Evolutionary conservation across 306 rosid species (phyloP), one percentile per base, ranked within the genome.

Genomic region (Argentina anserina): DNA sequence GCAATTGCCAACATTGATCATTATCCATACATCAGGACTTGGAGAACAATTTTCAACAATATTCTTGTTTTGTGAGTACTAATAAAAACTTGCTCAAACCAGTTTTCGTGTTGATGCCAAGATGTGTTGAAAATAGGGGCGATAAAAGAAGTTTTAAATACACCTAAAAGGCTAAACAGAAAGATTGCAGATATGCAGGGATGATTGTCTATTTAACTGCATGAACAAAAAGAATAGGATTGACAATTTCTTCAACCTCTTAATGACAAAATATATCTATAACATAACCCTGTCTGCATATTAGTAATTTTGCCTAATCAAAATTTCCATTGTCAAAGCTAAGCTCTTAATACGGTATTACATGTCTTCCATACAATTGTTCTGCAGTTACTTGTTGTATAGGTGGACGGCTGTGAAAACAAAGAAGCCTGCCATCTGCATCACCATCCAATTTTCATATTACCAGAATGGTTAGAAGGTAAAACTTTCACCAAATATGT

Each of bases 341-440:
- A 13, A 70, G 74, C 80, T 83, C 74, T 77, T 39, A 64, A 18
- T 26, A 73, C 29, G 1, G 53, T 47, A 70, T 34, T 41, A 80
- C 67, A 81, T 14, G 10, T 50, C 65, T 23, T 14, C 65, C 69
- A 71, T 65, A 69, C 23, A 34, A 52, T 56, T 67, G 75, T 73
- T 79, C 76, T 53, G 71, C 56, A 83, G 64, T 84, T 91, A 91
- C 90, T 93, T 93, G 86, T 34, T 76, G 90, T 93, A 93, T 6
- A 93, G 84, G 82, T 93, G 96, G 70, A 93, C 90, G 13, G 34
- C 86, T 3, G 96, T 84, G 87, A 93, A 89, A 73, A 91, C 3
- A 73, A 91, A 86, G 91, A 93, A 93, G 29, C 98, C 98, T 12
- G 87, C 78, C 98, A 90, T 92, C 98, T 92, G 98, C 96, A 86